Evolutionary conservation across 2,329 filamentous ascomycete species (phyloP).

Genomic region (Chaetomiaceae sp.): DNA sequence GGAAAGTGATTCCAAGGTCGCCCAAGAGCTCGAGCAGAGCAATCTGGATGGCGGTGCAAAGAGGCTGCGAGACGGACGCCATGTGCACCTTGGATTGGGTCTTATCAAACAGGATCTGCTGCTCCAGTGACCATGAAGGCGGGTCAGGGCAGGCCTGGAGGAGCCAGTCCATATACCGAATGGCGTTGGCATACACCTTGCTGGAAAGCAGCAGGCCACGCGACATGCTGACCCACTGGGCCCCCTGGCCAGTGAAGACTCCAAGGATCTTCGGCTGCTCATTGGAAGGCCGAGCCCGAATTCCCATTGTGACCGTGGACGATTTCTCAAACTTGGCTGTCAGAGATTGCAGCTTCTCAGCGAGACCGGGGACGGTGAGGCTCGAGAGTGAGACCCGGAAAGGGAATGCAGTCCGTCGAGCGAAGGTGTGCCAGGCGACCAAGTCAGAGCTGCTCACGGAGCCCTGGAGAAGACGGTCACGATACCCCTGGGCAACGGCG

Average conservation of each 20-base stretch:
- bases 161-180: constrained; percentile 32
- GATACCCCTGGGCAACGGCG: constrained; percentile 27
- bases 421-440: constrained; percentile 33
- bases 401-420: constrained; percentile 29
- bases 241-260: constrained; percentile 43
- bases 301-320: constrained; percentile 12
- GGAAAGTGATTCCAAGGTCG: constrained; percentile 27
- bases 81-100: constrained; percentile 30
- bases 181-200: constrained; percentile 31
- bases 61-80: constrained; percentile 43
- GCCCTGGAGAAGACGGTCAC: constrained; percentile 28
- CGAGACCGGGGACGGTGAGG: constrained; percentile 21
- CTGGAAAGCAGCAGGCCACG: constrained; percentile 29
- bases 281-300: constrained; percentile 22
- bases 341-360: constrained; percentile 26
- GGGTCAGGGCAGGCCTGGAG: constrained; percentile 26
- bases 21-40: constrained; percentile 32
- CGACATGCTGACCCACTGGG: constrained; percentile 42
- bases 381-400: constrained; percentile 30
- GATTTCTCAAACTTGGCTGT: constrained; percentile 17
- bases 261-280: constrained; percentile 26
- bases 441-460: constrained; percentile 14
- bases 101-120: constrained; percentile 31
- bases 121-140: constrained; percentile 32
- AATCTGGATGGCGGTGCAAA: constrained; percentile 52